A percentile compares a stretch with the other conserved stretches of the same genome.
phyloP scores from a whole-genome alignment of 495 filamentous ascomycete species.

The Lineolata rhizophorae region DNA sequence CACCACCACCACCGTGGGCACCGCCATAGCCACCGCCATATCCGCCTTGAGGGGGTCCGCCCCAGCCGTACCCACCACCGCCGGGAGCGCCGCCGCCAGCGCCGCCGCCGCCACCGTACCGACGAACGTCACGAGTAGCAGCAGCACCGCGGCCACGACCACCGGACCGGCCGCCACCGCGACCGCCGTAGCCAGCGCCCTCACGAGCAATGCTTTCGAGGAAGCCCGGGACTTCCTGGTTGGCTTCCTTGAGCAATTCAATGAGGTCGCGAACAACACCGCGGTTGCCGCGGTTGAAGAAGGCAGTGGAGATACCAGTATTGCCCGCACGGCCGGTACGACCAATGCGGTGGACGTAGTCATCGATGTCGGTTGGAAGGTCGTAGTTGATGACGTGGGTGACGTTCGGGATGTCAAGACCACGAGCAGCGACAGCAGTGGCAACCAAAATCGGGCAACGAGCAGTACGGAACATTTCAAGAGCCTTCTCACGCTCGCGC shows the following conservation, averaged over 20 bases:
- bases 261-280: slow-evolving; percentile 89
- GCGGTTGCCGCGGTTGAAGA: slow-evolving; percentile 98
- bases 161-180: slow-evolving; percentile 35
- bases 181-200: slow-evolving; percentile 47
- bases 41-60: slow-evolving; percentile 22
- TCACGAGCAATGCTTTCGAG: slow-evolving; percentile 92
- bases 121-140: slow-evolving; percentile 80
- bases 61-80: slow-evolving; percentile 27
- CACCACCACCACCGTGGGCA: slow-evolving; percentile 22
- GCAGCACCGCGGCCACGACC: slow-evolving; percentile 42
- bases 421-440: slow-evolving; percentile 89
- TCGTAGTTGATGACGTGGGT: slow-evolving; percentile 99
- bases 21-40: slow-evolving; percentile 20
- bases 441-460: slow-evolving; percentile 92
- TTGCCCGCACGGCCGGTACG: slow-evolving; percentile 99
- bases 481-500: slow-evolving; percentile 91
- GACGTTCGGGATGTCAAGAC: slow-evolving; percentile 93
- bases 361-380: slow-evolving; percentile 93
- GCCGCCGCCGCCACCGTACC: slow-evolving; percentile 38
- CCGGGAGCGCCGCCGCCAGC: slow-evolving; percentile 29
- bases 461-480: slow-evolving; percentile 87
- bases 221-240: slow-evolving; percentile 88
- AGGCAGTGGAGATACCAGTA: slow-evolving; percentile 92
- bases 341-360: slow-evolving; percentile 98
- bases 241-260: slow-evolving; percentile 90